Conservation (phyloP, 805 yeast genomes). For the Debaryomyces maramus region DNA sequence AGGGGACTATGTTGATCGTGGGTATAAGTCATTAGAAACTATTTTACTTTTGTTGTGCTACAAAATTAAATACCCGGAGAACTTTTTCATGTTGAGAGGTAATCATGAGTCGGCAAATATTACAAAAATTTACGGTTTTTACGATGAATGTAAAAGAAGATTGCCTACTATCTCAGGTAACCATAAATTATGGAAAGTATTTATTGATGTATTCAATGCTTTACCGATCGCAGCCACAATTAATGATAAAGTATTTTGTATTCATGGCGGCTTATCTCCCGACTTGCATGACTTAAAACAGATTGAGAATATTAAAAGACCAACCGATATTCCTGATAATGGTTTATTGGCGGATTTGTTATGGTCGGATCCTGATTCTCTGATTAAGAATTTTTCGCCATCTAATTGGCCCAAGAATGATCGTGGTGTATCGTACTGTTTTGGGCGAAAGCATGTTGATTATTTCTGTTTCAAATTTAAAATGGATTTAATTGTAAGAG, state of each 20-base stretch:
- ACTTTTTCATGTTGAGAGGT: conserved; percentile 59
- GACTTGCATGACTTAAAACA: conserved; percentile 63
- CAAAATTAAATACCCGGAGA: conserved; percentile 60
- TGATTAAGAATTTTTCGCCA: conserved; percentile 31
- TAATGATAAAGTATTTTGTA: conserved; percentile 57
- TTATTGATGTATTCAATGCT: conserved; percentile 58
- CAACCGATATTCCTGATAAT: conserved; percentile 81
- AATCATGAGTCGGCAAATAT: conserved; percentile 61
- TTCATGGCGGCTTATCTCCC: conserved; percentile 77
- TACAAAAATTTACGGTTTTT: conserved; percentile 60
- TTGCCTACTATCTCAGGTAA: conserved; percentile 30
- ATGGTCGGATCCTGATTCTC: conserved; percentile 76
- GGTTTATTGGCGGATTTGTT: conserved; percentile 75
- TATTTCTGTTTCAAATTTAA: conserved; percentile 63
- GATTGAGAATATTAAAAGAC: conserved; percentile 69
- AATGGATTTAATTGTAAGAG: conserved; percentile 76
- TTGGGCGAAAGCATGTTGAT: conserved; percentile 72
- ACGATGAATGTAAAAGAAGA: conserved; percentile 60
- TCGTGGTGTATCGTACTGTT: conserved; percentile 79
- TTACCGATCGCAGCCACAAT: conserved; percentile 63
- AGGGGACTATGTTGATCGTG: conserved; percentile 63
- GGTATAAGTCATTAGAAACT: conserved; percentile 57
- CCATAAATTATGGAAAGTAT: conserved; percentile 50
- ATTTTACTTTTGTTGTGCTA: conserved; percentile 51
- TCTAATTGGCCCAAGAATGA: conserved; percentile 78